Percentiles rank a stretch among this genome's conserved stretches.
Evolutionary conservation across 1,284 basidiomycete genomes (phyloP).

Genomic region (Pyrrhoderma lamaoense): DNA sequence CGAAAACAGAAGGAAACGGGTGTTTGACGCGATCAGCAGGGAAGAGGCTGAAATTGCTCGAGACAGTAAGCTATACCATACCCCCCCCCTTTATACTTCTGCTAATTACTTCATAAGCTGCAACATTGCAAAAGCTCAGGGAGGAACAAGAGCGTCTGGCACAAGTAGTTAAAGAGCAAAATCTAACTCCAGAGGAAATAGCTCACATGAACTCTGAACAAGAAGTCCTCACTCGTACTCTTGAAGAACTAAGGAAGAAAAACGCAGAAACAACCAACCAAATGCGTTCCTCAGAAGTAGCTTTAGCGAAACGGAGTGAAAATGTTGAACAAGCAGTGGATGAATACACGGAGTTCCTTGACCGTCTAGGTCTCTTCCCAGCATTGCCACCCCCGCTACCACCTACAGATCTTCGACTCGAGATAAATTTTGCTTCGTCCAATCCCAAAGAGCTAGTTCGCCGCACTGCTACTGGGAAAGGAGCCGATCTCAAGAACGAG

Average conservation of each 20-base stretch:
- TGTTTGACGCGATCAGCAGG: conserved; percentile 51
- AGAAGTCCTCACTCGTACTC: conserved; percentile 58
- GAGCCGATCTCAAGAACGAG: conserved; percentile 56
- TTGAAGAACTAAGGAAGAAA: conserved; percentile 71
- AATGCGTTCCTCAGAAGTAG: conserved; percentile 71
- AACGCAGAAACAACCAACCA: conserved; percentile 62
- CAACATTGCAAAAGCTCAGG: conserved; percentile 51
- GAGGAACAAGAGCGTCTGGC: conserved; percentile 56
- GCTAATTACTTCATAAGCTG: conserved; percentile 32
- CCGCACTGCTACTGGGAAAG: conserved; percentile 25
- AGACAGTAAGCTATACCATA: conserved; percentile 21
- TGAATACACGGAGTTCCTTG: conserved; percentile 63
- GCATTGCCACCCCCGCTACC: conserved; percentile 61
- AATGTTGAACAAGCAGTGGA: conserved; percentile 75
- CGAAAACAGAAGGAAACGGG: conserved; percentile 48
- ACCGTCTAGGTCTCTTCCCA: conserved; percentile 66
- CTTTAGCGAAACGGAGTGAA: conserved; percentile 67
- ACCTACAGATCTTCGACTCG: conserved; percentile 63
- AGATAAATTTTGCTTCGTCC: conserved; percentile 66
- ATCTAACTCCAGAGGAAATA: conserved; percentile 80
- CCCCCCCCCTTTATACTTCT: background rate
- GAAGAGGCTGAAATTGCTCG: conserved; percentile 56
- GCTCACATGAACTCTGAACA: conserved; percentile 81
- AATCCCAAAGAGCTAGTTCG: conserved; percentile 56
- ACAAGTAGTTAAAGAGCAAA: conserved; percentile 70